Conservation (phyloP, 1,139 yeast species). For the Saccharomycopsis crataegensis region DNA sequence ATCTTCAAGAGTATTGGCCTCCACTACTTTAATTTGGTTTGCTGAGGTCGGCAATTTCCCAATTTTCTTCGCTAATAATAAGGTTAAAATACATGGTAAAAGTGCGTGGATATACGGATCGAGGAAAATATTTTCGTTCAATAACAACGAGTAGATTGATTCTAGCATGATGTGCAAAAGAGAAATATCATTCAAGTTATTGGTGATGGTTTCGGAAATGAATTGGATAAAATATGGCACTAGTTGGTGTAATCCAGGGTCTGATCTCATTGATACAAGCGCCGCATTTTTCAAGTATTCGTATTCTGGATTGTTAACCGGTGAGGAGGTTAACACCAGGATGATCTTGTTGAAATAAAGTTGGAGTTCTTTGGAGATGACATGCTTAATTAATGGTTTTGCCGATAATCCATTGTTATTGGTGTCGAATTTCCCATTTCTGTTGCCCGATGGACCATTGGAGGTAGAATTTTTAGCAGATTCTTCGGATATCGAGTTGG, state of each 20-base stretch:
- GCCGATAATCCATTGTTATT: slow-evolving; percentile 54
- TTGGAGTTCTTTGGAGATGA: slow-evolving; percentile 87
- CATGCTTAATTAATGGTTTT: slow-evolving; percentile 94
- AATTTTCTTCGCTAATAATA: slow-evolving; percentile 81
- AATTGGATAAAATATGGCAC: slow-evolving; percentile 96
- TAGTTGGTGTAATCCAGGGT: slow-evolving; percentile 93
- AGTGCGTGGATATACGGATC: slow-evolving; percentile 96
- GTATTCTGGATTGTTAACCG: slow-evolving; percentile 33
- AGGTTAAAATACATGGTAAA: slow-evolving; percentile 90
- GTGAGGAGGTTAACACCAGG: slow-evolving; percentile 51
- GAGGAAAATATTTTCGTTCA: slow-evolving; percentile 78
- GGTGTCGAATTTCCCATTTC: background rate
- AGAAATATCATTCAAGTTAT: slow-evolving; percentile 68
- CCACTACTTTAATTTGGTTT: slow-evolving; percentile 10
- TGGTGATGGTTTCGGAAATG: slow-evolving; percentile 91
- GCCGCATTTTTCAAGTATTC: slow-evolving; percentile 71
- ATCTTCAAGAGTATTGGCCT: slow-evolving; percentile 28
- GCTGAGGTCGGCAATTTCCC: slow-evolving; percentile 43
- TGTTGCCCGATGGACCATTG: slow-evolving; percentile 20
- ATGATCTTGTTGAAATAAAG: slow-evolving; percentile 88
- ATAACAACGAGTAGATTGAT: slow-evolving; percentile 76
- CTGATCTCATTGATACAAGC: slow-evolving; percentile 72
- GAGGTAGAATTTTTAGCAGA: slow-evolving; percentile 26
- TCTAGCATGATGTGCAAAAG: slow-evolving; percentile 84
- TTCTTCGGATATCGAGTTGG: slow-evolving; percentile 22